Conservation (phyloP, 1,284 basidiomycete species). For the Coniferiporia sulphurascens region DNA sequence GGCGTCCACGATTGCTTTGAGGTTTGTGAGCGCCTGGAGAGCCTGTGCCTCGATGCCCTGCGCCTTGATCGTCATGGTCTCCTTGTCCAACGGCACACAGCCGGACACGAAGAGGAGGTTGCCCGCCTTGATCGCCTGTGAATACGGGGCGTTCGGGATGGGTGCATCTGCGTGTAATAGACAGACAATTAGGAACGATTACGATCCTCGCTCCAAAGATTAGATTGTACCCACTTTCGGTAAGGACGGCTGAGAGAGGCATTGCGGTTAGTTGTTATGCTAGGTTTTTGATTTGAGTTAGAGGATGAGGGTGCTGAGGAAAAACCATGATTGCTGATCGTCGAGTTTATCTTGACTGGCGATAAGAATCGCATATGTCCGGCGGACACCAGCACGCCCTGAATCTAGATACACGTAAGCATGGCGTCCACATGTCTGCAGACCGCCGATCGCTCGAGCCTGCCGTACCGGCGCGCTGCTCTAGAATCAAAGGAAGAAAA, state of each 20-base stretch:
- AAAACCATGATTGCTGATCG: background rate
- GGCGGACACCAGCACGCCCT: no score
- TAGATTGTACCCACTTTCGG: background rate
- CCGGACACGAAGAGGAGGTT: constrained; percentile 89
- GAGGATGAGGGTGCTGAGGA: background rate
- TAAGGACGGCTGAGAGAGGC: background rate
- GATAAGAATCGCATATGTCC: no score
- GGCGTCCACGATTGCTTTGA: constrained; percentile 80
- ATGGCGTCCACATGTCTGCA: no score
- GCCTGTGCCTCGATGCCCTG: constrained; percentile 86
- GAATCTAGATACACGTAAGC: no score
- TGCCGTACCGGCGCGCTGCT: no score
- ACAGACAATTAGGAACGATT: background rate
- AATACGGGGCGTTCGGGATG: constrained; percentile 86
- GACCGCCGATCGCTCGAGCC: no score
- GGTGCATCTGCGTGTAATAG: constrained; percentile 58
- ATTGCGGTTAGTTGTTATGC: background rate
- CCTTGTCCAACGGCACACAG: constrained; percentile 82
- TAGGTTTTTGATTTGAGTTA: background rate
- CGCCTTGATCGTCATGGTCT: constrained; percentile 66
- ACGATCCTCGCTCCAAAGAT: no score
- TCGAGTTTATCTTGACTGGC: no score
- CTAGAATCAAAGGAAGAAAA: no score
- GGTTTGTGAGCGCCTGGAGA: constrained; percentile 81
- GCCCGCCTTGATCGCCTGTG: constrained; percentile 83